A percentile compares a stretch with the other conserved stretches of the same genome.
These are phyloP conservation scores for Verticillium longisporum DNA, from an alignment of 2,329 filamentous ascomycete species.

Conservation along the genomic window DNA sequence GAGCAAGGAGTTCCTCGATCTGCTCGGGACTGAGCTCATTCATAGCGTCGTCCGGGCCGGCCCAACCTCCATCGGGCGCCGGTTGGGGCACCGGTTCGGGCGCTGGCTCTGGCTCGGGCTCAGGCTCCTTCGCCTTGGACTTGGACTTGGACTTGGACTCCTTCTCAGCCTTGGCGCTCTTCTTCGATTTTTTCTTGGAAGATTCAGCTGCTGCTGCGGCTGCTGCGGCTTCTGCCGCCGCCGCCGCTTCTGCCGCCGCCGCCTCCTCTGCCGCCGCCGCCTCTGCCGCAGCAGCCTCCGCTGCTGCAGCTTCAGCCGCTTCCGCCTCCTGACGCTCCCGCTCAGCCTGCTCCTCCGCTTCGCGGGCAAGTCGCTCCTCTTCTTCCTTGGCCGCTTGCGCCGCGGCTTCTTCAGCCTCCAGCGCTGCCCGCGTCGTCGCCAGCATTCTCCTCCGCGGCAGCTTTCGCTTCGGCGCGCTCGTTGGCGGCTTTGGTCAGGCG, in stretches of 20 bases:
- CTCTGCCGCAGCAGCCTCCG: conserved; percentile 15
- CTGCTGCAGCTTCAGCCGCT: conserved; percentile 22
- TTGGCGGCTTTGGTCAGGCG: conserved; percentile 25
- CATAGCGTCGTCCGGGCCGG: conserved; percentile 11
- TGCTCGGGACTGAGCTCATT: conserved; percentile 33
- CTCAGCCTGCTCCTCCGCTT: conserved; percentile 17
- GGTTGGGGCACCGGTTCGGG: conserved; percentile 5
- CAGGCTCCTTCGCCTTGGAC: conserved; percentile 22
- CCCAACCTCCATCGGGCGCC: background rate
- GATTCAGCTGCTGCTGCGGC: conserved; percentile 16
- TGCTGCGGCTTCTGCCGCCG: conserved; percentile 13
- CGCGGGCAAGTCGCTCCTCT: conserved; percentile 24
- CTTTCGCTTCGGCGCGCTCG: conserved; percentile 32
- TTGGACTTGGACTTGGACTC: conserved; percentile 27
- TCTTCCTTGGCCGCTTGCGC: conserved; percentile 27
- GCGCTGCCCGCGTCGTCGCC: conserved; percentile 26
- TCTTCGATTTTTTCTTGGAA: conserved; percentile 35
- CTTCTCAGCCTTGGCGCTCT: conserved; percentile 26
- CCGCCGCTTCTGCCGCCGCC: conserved; percentile 17
- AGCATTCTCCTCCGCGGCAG: conserved; percentile 22
- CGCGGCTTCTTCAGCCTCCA: conserved; percentile 28
- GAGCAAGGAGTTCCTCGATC: conserved; percentile 33
- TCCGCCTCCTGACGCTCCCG: conserved; percentile 21
- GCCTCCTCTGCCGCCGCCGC: conserved; percentile 15
- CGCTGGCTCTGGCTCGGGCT: conserved; percentile 5